Evolutionary conservation across 2,329 filamentous ascomycete genomes (phyloP), one percentile per base, ranked within the genome.

Genomic region (Paecilomyces fulvus): DNA sequence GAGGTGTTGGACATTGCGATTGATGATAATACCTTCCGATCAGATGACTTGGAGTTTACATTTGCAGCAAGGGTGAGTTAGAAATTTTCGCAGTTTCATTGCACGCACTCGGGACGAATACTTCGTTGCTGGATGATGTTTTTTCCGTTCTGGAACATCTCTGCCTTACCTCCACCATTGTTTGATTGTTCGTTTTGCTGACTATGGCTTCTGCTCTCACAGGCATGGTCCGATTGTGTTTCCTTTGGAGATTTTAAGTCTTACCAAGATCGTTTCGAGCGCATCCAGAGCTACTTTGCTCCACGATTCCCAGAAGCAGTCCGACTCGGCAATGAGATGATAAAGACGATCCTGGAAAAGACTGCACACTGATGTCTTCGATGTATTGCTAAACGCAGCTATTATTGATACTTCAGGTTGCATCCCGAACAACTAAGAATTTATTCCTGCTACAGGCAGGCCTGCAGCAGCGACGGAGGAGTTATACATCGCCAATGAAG

Each of bases 21-120:
- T 64, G 83, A 92, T 61, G 92, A 99, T 73, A 87, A 89, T 64
- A 92, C 87, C 0, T 99, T 96, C 75, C 83, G 94, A n/a, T 88
- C 87, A 23, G 94, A 99, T 68, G 94, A 99, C 70, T 78, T 99
- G 56, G 94, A 99, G 73, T 99, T 99, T 69, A 96, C 92, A 0
- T 97, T 99, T 75, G 95, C 94, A 1, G 95, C 95, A 25, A 80
- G 92, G 56, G 80, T 83, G 70, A 69, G 76, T 70, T 30, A 12
- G 17, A 14, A 5, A 31, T 54, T 31, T 21, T 52, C n/a, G 21
- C 12, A 11, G 21, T 55, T 52, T 25, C 23, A 52, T 33, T 51
- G 31, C 20, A 7, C 55, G 50, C 12, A 51, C 30, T 55, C 28
- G 17, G n/a, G 25, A 8, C 11, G 5, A 8, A 51, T 14, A 23